phyloP scores from a whole-genome alignment of 371 early-diverging fungal species.

The Dipsacomyces acuminosporus region DNA sequence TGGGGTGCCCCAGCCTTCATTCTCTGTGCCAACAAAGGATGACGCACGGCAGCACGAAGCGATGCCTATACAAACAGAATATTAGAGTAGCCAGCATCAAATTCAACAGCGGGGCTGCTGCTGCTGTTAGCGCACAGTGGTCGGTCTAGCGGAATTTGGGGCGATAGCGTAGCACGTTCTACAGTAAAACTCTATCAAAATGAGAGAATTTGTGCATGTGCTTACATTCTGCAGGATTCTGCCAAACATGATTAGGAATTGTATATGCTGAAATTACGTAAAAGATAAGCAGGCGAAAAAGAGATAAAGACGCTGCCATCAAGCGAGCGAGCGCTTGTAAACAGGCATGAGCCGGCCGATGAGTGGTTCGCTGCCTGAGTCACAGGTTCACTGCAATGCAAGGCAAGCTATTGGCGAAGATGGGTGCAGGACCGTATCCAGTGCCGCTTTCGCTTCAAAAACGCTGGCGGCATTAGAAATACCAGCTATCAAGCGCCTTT shows the following conservation, averaged over 20 bases:
- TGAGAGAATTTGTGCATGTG: no score
- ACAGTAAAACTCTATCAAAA: no score
- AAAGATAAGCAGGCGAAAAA: background rate
- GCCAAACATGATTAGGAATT: conserved; percentile 7
- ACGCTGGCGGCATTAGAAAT: background rate
- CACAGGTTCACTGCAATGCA: no score
- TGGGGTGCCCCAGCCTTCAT: conserved; percentile 3
- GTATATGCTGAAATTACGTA: conserved; percentile 1
- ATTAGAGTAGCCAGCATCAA: background rate
- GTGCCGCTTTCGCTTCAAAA: background rate
- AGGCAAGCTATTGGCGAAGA: no score
- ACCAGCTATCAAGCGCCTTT: background rate
- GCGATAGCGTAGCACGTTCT: no score
- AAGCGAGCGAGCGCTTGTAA: no score
- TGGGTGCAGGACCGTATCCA: no score
- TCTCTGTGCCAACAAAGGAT: conserved; percentile 2
- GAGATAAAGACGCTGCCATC: background rate
- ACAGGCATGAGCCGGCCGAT: no score
- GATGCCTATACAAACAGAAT: background rate
- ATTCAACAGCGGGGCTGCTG: background rate
- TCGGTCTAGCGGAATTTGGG: no score
- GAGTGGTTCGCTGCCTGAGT: no score
- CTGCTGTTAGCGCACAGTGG: no score
- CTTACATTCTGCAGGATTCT: conserved; percentile 17
- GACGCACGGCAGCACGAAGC: background rate